Base-by-base conservation (phyloP, 1,284 basidiomycete species). In the Sanghuangporus weigelae region DNA sequence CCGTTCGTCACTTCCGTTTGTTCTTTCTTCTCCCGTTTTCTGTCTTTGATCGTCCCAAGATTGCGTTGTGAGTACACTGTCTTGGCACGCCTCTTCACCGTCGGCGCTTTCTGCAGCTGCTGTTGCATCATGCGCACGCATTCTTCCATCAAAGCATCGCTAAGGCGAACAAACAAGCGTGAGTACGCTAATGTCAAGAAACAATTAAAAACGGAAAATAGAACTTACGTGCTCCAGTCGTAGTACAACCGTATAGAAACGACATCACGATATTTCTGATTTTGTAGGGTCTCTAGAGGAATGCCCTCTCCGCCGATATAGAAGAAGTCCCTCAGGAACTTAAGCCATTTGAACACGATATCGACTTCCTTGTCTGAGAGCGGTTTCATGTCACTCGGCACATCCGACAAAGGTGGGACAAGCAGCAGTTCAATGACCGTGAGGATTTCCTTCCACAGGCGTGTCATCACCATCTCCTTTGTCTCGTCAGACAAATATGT, bases 321-420 rank as follows among this genome's bases (percentile, higher is more conserved):
- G 79, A 98, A 98, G 78, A 96, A 99, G 74, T 96, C 93, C 61
- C 91, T 83, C 71, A 99, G 73, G 79, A 97, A 97, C 90, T 95
- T 95, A 58, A 98, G 77, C 97, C 97, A 99, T 73, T 96, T 97
- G 79, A 98, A 95, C 10, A 96, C 96, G 62, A 99, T 91, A 72
- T 98, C 96, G 35, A 98, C 92, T 77, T 98, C 96, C 77, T 96
- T 95, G 71, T 97, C 96, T 40, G 83, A 88, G 69, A 99, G 74
- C 12, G 95, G 90, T 68, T 90, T 89, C 93, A 98, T 92, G 63
- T 93, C 90, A 61, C 94, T 95, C 8, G 89, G 82, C n/a, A 86
- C 80, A 67, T 97, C 95, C 6, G 92, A 93, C 61, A 99, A 76
- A 1, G 96, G 93, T 2, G 97, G 97, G 4, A 99, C 88, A 60